Evolutionary conservation across 2,329 filamentous ascomycete genomes (phyloP), one percentile per base, ranked within the genome.

Genomic region (Didymella segeticola): DNA sequence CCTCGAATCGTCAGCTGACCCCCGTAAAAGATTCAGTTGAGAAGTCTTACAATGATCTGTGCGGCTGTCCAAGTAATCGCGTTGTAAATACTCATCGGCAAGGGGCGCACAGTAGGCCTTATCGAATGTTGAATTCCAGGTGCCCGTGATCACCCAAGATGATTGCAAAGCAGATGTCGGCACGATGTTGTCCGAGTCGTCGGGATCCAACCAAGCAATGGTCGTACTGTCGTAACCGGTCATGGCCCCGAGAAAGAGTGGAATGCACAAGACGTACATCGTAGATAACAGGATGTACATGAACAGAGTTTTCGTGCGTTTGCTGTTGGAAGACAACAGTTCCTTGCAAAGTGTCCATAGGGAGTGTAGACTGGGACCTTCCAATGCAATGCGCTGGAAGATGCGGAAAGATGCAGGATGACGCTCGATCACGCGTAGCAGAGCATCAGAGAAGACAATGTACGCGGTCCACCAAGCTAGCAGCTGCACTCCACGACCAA

Each of bases 201-300:
- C 58, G 14, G 71, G 38, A 15, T 60, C 62, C 12, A 74, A 56
- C 64, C 68, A 73, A 0, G 67, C 58, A 5, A 63, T 63, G 2
- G 58, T 56, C 1, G 60, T 64, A 36, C 58, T 65, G n/a, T 72
- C 67, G 45, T 75, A 77, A 9, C 74, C 74, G 0, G 70, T 73
- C 69, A 76, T 75, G 11, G 48, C 48, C 14, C 53, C 51, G 1
- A 74, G 41, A 4, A 72, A 58, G 17, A 71, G 69, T 1, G 71
- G 73, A 17, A 75, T 63, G 12, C 51, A 53, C 1, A 75, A 43
- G 12, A 75, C 63, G 30, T 71, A 75, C 3, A 57, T 31, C 1
- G 58, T 68, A 3, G 70, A 63, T 14, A 74, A 17, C 1, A 73
- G 57, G 22, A 73, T 65, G 61, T 70, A 75, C 3, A 63, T 47